Evolutionary conservation across 2,329 filamentous ascomycete genomes (phyloP).

Genomic region (Fusarium temperatum): DNA sequence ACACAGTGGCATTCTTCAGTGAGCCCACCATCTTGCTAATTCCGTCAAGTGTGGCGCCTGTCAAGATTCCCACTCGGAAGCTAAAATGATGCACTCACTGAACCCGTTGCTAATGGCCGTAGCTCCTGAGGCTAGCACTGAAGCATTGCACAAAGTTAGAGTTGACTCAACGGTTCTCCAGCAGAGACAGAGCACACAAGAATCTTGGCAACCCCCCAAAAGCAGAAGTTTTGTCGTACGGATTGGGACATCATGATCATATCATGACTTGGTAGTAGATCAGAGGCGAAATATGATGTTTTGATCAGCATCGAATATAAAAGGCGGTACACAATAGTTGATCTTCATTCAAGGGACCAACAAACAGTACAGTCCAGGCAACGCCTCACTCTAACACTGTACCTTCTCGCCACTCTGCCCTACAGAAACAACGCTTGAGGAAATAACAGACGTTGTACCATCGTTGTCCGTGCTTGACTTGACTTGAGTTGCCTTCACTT

Average conservation of each 20-base stretch:
- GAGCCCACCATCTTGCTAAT: conserved; percentile 1
- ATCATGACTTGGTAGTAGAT: background rate
- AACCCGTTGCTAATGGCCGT: background rate
- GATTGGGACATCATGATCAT: background rate
- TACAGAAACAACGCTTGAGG: conserved; percentile 1
- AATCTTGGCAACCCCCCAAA: background rate
- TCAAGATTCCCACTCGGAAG: conserved; percentile 14
- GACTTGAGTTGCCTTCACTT: background rate
- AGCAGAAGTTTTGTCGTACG: background rate
- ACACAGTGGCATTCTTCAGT: conserved; percentile 6
- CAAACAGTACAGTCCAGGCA: background rate
- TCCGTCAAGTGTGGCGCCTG: conserved; percentile 9
- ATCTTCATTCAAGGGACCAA: background rate
- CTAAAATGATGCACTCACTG: conserved; percentile 1
- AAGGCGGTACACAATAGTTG: background rate
- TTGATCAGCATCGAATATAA: background rate
- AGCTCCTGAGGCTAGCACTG: conserved; percentile 9
- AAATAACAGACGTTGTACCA: conserved; percentile 7
- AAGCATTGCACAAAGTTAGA: background rate
- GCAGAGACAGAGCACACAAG: background rate
- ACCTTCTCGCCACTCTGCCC: conserved; percentile 1
- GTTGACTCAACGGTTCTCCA: background rate
- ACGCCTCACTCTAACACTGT: background rate
- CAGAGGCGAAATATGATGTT: background rate
- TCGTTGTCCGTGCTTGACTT: conserved; percentile 12